Conservation (phyloP, 1,284 basidiomycete species). For the Tetrapyrgos nigripes region DNA sequence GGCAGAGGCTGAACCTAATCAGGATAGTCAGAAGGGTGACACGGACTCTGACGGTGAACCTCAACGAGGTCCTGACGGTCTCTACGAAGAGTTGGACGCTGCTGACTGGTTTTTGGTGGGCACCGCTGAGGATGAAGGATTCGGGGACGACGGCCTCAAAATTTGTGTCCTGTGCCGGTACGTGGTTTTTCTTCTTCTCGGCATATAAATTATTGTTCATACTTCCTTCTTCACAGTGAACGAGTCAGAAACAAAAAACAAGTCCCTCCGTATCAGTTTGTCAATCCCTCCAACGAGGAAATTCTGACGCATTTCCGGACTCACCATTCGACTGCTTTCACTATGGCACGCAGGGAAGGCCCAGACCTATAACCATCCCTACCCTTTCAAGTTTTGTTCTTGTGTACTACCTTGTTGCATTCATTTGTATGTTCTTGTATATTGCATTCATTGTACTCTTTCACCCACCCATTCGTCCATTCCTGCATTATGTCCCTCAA, state of each 20-base stretch:
- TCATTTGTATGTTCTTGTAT: neutral
- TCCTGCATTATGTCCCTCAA: too few species aligned
- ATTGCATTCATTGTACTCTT: too few species aligned
- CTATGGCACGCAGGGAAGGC: neutral
- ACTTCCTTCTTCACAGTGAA: neutral
- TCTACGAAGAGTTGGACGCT: neutral
- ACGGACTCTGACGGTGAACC: neutral
- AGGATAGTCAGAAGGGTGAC: neutral
- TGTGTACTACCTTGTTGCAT: neutral
- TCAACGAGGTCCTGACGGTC: neutral
- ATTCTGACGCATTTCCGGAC: neutral
- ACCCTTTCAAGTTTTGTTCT: too few species aligned
- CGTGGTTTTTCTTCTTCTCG: neutral
- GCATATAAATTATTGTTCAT: neutral
- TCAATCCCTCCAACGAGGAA: neutral
- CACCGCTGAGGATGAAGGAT: neutral
- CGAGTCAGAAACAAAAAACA: neutral
- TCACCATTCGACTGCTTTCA: neutral
- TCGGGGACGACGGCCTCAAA: neutral
- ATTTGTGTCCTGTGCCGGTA: conserved; percentile 12
- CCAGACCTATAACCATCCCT: too few species aligned
- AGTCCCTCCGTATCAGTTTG: neutral
- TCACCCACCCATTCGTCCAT: too few species aligned
- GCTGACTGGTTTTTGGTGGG: neutral
- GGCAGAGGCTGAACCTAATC: neutral